Evolutionary conservation across 768 basidiomycete species (phyloP), one percentile per base, ranked within the genome.

Genomic region (Pholiota molesta): DNA sequence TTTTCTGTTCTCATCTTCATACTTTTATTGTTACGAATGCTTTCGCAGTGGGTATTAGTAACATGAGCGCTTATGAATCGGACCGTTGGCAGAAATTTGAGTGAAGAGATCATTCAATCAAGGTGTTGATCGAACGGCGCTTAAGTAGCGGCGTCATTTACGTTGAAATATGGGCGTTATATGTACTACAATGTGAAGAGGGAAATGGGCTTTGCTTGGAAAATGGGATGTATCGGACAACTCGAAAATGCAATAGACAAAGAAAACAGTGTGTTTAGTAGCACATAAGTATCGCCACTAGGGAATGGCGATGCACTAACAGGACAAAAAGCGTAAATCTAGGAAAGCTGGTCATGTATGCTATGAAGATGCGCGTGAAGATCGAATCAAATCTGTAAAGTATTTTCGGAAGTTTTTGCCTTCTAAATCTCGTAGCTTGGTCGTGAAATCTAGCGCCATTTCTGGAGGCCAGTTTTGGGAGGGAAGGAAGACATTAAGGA

Each of bases 381-480:
- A 83, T 59, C 87, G 86, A 52, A 95, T 88, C 68, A 94, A 86
- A 68, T 94, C 93, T 26, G 89, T 84, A 74, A 94, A 94, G 75
- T 92, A 95, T 80, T 92, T 94, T 68, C 90, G 82, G 78, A 95
- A 95, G 37, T 73, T 77, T 72, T 90, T 94, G 66, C 80, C 78
- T 69, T 95, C 93, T 60, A 90, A 74, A 72, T 87, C 87, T 62
- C 87, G 83, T 67, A 95, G 74, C 72, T 92, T 92, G 17, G 83
- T 82, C 1, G 88, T 84, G 65, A 97, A 94, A 65, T 95, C 91
- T 47, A 88, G 64, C 3, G 92, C 89, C 28, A 83, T 87, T 47
- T 91, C 87, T 21, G 83, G 75, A 33, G 97, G 95, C 85, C 95
- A 95, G 64, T 89, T 86, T 76, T 97, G 88, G 9, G 94, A 87